Percentiles rank a stretch among this genome's conserved stretches.
These are phyloP conservation scores for Phytophthora idaei DNA, from an alignment of 352 stramenopile genomes.

Conservation along the genomic window DNA sequence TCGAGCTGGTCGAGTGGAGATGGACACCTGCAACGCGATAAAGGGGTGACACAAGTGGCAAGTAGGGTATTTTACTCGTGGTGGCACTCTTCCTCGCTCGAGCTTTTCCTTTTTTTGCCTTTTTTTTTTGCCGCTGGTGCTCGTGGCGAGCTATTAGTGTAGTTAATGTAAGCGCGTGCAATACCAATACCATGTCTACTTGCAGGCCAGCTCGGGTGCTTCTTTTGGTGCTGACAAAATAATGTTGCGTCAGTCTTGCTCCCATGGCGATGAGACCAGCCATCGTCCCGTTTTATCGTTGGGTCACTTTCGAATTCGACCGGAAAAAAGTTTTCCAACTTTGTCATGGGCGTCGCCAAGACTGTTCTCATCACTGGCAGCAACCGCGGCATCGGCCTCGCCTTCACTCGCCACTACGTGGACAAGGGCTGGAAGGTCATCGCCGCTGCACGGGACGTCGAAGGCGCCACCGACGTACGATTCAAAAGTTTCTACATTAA, in stretches of 20 bases:
- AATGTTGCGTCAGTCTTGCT: not conserved
- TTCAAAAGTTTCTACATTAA: not conserved
- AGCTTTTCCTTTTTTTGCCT: slow-evolving; percentile 19
- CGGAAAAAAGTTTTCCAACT: no score
- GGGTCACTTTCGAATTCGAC: not conserved
- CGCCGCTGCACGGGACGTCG: slow-evolving; percentile 47
- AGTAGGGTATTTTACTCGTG: not conserved
- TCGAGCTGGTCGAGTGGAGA: slow-evolving; percentile 13
- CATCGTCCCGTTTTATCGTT: not conserved
- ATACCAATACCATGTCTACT: slow-evolving; percentile 36
- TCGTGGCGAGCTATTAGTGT: slow-evolving; percentile 42
- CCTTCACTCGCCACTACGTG: slow-evolving; percentile 52
- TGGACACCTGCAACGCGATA: slow-evolving; percentile 9
- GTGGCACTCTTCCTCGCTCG: slow-evolving; percentile 10
- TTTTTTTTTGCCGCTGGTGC: slow-evolving; percentile 34
- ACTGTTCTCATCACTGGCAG: slow-evolving; percentile 67
- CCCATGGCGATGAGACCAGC: not conserved
- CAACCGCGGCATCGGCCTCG: slow-evolving; percentile 61
- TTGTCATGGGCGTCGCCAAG: slow-evolving; percentile 35
- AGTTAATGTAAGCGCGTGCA: slow-evolving; percentile 47
- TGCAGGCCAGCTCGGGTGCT: slow-evolving; percentile 8
- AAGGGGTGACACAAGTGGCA: slow-evolving; percentile 1
- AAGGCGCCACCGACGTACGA: slow-evolving; percentile 41
- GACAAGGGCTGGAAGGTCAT: slow-evolving; percentile 58
- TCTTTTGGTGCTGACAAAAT: not conserved